Conservation (phyloP, 331 rosid species). For the Dryas integrifolia region DNA sequence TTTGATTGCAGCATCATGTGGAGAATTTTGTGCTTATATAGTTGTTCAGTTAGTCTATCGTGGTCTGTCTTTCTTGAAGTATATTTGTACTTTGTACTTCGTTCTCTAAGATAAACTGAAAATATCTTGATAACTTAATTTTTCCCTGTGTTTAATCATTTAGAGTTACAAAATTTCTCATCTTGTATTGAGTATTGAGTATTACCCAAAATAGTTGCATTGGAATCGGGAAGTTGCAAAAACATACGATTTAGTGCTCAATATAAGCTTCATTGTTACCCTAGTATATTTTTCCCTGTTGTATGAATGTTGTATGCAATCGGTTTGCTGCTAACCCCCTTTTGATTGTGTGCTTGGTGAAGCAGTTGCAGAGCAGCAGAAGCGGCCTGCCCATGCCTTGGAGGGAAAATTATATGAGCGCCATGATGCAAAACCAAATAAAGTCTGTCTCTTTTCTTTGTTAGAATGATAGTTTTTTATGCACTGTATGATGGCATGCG, state of each 20-base stretch:
- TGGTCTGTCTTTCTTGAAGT: not conserved
- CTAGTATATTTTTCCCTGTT: slow-evolving; percentile 2
- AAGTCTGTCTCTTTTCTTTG: slow-evolving; percentile 52
- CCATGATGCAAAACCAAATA: slow-evolving; percentile 64
- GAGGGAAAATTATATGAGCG: slow-evolving; percentile 67
- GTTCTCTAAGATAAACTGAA: not conserved
- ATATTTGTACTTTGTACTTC: not conserved
- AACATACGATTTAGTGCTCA: not conserved
- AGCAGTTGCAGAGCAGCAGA: slow-evolving; percentile 73
- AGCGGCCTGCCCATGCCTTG: slow-evolving; percentile 58
- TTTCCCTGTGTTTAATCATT: not conserved
- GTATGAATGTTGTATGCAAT: slow-evolving; percentile 6
- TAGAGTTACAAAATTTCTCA: not conserved
- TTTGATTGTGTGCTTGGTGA: slow-evolving; percentile 33
- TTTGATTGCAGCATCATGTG: not conserved
- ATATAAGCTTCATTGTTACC: not conserved
- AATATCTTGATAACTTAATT: not conserved
- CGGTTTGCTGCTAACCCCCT: slow-evolving; percentile 33
- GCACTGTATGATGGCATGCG: slow-evolving; percentile 17
- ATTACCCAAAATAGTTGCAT: not conserved
- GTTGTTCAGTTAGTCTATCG: not conserved
- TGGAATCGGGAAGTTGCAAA: not conserved
- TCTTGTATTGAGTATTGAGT: not conserved
- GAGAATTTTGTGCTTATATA: not conserved
- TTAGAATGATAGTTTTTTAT: slow-evolving; percentile 7